Evolutionary conservation across 495 filamentous ascomycete species (phyloP).

Genomic region (Chaetomium fimeti): DNA sequence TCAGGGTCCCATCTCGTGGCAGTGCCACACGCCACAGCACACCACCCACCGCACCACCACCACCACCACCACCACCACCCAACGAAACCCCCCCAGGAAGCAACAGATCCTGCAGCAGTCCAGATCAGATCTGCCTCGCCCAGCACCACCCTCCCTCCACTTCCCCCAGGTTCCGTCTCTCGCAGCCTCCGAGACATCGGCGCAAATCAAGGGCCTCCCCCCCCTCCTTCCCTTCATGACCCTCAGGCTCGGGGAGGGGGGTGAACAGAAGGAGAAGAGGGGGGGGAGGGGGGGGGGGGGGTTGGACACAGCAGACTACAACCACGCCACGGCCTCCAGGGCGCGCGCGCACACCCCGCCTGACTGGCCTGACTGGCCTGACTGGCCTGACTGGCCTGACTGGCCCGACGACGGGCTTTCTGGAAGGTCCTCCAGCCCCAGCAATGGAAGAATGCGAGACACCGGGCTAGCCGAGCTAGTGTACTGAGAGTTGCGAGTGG

Average conservation of each 20-base stretch:
- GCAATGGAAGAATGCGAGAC: slow-evolving; percentile 1
- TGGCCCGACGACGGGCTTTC: neutral
- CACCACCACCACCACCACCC: neutral
- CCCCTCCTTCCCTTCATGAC: neutral
- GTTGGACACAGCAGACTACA: neutral
- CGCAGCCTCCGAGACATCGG: too few species aligned
- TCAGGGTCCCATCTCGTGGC: neutral
- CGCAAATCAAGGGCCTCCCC: neutral
- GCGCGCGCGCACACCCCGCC: too few species aligned
- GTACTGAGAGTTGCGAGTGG: neutral
- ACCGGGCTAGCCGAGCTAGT: neutral
- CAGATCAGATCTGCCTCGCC: neutral
- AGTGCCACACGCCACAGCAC: neutral
- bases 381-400: too few species aligned
- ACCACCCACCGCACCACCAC: too few species aligned
- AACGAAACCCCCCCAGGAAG: neutral
- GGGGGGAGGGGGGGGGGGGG: too few species aligned
- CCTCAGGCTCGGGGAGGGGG: neutral
- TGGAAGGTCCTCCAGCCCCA: neutral
- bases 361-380: too few species aligned
- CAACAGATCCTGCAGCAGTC: neutral
- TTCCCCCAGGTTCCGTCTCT: too few species aligned
- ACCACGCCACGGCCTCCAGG: neutral
- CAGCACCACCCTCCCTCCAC: too few species aligned
- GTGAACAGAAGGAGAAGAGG: too few species aligned